These are phyloP conservation scores for Sporothrix curviconia DNA, from an alignment of 2,329 filamentous ascomycete genomes.

Conservation along the genomic window DNA sequence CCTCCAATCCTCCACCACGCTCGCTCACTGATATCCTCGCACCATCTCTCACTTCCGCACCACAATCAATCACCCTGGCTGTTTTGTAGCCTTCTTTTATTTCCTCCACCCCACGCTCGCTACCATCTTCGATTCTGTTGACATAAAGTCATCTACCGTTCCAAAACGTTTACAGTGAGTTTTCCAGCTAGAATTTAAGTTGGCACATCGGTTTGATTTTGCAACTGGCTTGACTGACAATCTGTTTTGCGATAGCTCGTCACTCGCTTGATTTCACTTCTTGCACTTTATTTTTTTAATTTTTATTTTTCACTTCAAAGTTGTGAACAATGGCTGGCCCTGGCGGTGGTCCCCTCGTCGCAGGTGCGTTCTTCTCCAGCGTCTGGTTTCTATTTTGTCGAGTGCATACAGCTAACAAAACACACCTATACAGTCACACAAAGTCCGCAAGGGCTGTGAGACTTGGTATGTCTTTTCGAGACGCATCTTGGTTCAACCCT, in stretches of 20 bases:
- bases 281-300: conserved; percentile 29
- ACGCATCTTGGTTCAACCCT: neutral
- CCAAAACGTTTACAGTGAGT: conserved; percentile 2
- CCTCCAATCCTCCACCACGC: neutral
- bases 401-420: conserved; percentile 22
- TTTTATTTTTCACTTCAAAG: conserved; percentile 27
- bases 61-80: conserved; percentile 1
- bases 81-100: neutral
- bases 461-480: conserved; percentile 56
- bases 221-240: neutral
- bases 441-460: conserved; percentile 98
- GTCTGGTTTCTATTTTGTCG: conserved; percentile 16
- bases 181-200: too few relatives aligned
- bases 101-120: conserved; percentile 7
- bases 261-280: conserved; percentile 21
- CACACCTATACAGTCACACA: conserved; percentile 67
- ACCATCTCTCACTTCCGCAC: neutral
- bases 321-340: conserved; percentile 72
- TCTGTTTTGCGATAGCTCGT: neutral
- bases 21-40: too few relatives aligned
- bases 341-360: conserved; percentile 84
- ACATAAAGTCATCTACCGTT: neutral
- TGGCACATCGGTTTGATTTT: too few relatives aligned
- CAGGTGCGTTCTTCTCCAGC: conserved; percentile 42
- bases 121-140: conserved; percentile 7